These are phyloP conservation scores for Phytophthora pini DNA, from an alignment of 352 stramenopile species.

Conservation along the genomic window DNA sequence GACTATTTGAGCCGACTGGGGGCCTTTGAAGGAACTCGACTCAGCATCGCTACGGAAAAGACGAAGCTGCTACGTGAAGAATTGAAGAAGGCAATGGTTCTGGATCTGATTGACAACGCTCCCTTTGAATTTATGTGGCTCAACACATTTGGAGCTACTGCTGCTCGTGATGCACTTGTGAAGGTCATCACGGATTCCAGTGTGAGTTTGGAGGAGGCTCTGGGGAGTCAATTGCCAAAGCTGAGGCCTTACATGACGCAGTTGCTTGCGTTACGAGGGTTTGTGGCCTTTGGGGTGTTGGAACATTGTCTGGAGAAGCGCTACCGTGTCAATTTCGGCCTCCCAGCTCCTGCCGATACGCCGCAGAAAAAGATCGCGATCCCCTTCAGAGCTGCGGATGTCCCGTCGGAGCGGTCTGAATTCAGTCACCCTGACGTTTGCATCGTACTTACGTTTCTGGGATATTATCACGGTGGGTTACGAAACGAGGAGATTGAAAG, in stretches of 20 bases:
- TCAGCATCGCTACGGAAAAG: conserved; percentile 34
- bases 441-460: conserved; percentile 82
- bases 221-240: conserved; percentile 16
- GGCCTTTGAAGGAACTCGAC: conserved; percentile 50
- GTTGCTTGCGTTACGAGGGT: conserved; percentile 73
- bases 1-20: conserved; percentile 48
- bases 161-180: conserved; percentile 34
- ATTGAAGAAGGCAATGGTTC: conserved; percentile 52
- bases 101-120: conserved; percentile 67
- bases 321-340: conserved; percentile 82
- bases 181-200: conserved; percentile 43
- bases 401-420: conserved; percentile 82
- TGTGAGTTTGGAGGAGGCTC: conserved; percentile 30
- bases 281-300: conserved; percentile 80
- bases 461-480: conserved; percentile 88
- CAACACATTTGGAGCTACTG: conserved; percentile 21
- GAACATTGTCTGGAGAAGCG: conserved; percentile 88
- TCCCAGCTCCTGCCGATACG: conserved; percentile 38
- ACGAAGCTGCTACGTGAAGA: conserved; percentile 19
- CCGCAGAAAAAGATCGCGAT: conserved; percentile 82
- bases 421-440: conserved; percentile 91
- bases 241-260: conserved; percentile 39
- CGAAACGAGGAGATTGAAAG: conserved; percentile 50
- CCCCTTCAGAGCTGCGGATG: conserved; percentile 85
- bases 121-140: conserved; percentile 80